Conservation (phyloP, 495 filamentous ascomycete genomes). For the Aspergillus carlsbadensis region DNA sequence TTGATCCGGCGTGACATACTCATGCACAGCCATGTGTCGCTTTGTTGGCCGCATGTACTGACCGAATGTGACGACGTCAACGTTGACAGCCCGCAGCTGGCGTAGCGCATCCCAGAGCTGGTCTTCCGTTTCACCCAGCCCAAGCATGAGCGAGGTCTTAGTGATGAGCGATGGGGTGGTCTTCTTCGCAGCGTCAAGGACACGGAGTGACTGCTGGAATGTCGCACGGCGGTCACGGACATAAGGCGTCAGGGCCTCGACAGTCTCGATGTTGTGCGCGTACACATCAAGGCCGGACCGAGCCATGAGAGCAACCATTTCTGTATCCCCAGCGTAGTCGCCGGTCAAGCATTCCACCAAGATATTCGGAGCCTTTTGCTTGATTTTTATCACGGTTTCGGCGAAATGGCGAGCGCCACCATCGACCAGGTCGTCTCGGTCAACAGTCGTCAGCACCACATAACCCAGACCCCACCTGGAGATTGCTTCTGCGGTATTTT, state of each 20-base stretch:
- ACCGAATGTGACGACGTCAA: conserved; percentile 96
- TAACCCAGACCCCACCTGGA: conserved; percentile 93
- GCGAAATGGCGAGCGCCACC: conserved; percentile 90
- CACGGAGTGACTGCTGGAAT: conserved; percentile 80
- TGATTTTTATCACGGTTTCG: conserved; percentile 92
- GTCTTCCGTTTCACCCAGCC: conserved; percentile 88
- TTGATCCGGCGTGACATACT: conserved; percentile 84
- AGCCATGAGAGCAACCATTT: conserved; percentile 80
- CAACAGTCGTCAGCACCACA: conserved; percentile 89
- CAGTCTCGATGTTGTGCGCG: conserved; percentile 96
- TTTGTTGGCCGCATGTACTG: conserved; percentile 99
- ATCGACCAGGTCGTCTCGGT: conserved; percentile 88
- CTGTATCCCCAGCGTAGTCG: conserved; percentile 79
- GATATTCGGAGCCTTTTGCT: conserved; percentile 79
- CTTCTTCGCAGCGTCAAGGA: conserved; percentile 79
- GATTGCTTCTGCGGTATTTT: conserved; percentile 93
- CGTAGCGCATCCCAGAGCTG: conserved; percentile 78
- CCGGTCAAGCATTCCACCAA: conserved; percentile 95
- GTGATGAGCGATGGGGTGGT: conserved; percentile 77
- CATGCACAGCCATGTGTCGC: conserved; percentile 92
- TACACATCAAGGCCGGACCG: conserved; percentile 90
- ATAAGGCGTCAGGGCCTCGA: conserved; percentile 82
- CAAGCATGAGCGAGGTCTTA: conserved; percentile 97
- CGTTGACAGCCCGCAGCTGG: conserved; percentile 74
- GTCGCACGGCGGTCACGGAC: conserved; percentile 88